Evolutionary conservation across 1,284 basidiomycete species (phyloP).

Genomic region (Laetiporus sulphureus): DNA sequence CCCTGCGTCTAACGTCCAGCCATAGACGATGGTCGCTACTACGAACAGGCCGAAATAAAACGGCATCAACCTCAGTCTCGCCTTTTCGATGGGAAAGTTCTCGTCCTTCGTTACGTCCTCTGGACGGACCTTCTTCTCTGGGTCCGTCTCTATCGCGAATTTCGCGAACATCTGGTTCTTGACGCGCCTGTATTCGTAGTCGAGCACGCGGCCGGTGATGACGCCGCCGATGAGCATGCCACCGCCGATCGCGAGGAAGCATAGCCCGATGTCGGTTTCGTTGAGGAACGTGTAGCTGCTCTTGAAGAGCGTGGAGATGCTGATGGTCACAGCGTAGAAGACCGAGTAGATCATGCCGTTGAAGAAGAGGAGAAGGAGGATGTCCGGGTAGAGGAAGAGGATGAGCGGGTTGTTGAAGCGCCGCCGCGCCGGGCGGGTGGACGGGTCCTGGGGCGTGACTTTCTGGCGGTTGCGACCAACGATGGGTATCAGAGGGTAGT

Average conservation of each 20-base stretch:
- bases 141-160: conserved; percentile 16
- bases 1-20: conserved; percentile 51
- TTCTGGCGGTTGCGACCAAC: conserved; percentile 34
- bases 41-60: conserved; percentile 34
- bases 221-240: conserved; percentile 47
- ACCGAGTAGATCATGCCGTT: conserved; percentile 54
- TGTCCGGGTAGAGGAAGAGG: conserved; percentile 52
- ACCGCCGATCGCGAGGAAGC: conserved; percentile 62
- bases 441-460: conserved; percentile 3
- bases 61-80: conserved; percentile 41
- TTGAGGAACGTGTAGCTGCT: conserved; percentile 51
- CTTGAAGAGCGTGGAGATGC: conserved; percentile 58
- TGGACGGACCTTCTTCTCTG: conserved; percentile 17
- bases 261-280: conserved; percentile 62
- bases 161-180: conserved; percentile 25
- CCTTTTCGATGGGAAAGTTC: conserved; percentile 51
- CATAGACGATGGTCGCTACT: conserved; percentile 47
- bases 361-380: conserved; percentile 55
- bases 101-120: conserved; percentile 29
- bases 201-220: conserved; percentile 45
- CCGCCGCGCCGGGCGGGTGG: conserved; percentile 26
- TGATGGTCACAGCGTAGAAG: conserved; percentile 60
- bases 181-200: conserved; percentile 45
- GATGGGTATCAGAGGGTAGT: conserved; percentile 49
- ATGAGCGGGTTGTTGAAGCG: conserved; percentile 51